Conservation (phyloP, 2,329 filamentous ascomycete genomes). For the Clarireedia paspali region DNA sequence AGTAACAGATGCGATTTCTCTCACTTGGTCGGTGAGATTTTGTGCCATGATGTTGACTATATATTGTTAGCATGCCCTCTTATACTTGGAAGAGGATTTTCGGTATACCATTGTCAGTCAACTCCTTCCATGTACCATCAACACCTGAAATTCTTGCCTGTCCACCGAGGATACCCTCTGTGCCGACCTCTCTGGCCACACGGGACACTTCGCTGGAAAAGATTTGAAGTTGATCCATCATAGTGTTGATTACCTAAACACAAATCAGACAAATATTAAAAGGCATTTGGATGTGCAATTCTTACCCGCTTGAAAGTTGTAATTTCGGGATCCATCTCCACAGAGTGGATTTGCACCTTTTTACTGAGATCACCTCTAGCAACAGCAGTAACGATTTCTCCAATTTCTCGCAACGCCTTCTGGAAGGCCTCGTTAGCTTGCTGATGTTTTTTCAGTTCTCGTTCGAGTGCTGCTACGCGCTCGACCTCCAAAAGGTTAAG, state of each 20-base stretch:
- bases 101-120: constrained; percentile 70
- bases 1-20: constrained; percentile 78
- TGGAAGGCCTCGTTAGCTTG: constrained; percentile 98
- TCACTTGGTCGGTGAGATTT: constrained; percentile 75
- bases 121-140: constrained; percentile 94
- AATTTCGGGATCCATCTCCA: constrained; percentile 97
- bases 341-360: constrained; percentile 90
- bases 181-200: constrained; percentile 91
- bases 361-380: constrained; percentile 93
- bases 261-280: neutral
- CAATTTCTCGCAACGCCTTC: constrained; percentile 92
- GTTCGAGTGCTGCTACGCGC: constrained; percentile 81
- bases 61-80: constrained; percentile 11
- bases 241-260: constrained; percentile 68
- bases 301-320: constrained; percentile 87
- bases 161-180: constrained; percentile 86
- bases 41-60: constrained; percentile 77
- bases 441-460: constrained; percentile 93
- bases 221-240: constrained; percentile 97
- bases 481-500: constrained; percentile 77
- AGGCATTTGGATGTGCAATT: neutral
- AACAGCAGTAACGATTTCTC: constrained; percentile 93
- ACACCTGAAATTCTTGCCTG: constrained; percentile 92
- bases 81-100: neutral
- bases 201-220: constrained; percentile 95